phyloP scores from a whole-genome alignment of 139 green algal genomes.

The Eudorina sp. region DNA sequence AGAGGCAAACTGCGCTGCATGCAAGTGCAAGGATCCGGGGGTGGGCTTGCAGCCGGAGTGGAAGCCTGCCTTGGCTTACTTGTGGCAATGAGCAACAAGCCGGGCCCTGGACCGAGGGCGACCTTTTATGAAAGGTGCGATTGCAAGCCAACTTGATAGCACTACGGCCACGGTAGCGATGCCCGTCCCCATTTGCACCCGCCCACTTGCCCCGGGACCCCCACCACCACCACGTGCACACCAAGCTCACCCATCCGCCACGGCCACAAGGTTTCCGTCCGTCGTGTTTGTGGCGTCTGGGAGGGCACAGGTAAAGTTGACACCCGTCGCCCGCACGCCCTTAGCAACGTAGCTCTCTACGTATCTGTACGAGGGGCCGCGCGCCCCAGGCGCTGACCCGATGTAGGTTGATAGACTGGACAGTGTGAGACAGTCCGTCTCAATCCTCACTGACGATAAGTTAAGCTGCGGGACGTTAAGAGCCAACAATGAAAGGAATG shows the following conservation, averaged over 20 bases:
- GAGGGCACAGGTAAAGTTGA: constrained; percentile 21
- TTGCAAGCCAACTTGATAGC: too few species aligned
- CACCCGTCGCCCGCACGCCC: not conserved
- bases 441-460: not conserved
- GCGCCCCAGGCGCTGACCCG: not conserved
- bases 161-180: too few species aligned
- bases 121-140: too few species aligned
- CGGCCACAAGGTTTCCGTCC: not conserved
- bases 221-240: too few species aligned
- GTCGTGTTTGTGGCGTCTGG: not conserved
- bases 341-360: not conserved
- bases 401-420: not conserved
- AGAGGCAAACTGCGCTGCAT: too few species aligned
- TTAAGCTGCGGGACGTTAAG: not conserved
- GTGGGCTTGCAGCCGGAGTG: too few species aligned
- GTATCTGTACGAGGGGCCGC: not conserved
- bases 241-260: not conserved
- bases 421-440: constrained; percentile 10
- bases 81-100: too few species aligned
- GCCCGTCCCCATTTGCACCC: too few species aligned
- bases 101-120: too few species aligned
- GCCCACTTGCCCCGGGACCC: too few species aligned
- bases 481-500: not conserved
- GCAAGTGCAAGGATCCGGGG: too few species aligned
- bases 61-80: too few species aligned